Evolutionary conservation across 78 protist genomes (phyloP), one percentile per base, ranked within the genome.

Genomic region (Dictyostelium capitatum): DNA sequence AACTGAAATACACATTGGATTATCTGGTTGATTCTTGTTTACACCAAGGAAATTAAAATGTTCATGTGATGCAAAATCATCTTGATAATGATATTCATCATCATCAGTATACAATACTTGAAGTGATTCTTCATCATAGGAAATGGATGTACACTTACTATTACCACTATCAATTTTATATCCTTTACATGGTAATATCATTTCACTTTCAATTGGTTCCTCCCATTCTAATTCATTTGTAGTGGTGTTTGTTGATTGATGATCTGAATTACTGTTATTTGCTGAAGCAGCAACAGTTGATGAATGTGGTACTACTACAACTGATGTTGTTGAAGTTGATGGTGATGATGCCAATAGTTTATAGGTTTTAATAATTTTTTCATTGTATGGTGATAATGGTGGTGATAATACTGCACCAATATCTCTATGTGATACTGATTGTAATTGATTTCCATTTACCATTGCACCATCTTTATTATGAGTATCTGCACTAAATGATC

Each of bases 41-140:
- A 47, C 56, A 15, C 93, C 93, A 19, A 87, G 67, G 93, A 77
- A 87, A 51, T 87, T 87, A 28, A 53, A 53, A 50, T 87, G 93
- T 12, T 87, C 80, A 6, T 7, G 6, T 20, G 41, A 25, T 14
- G 25, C 15, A 15, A 87, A 87, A 48, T 87, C 93, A 47, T 87
- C 84, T 12, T 19, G 4, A 14, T 65, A 87, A 32, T 75, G 70
- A 25, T 47, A 65, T 9, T 87, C 93, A 64, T 87, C 93, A 0
- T 74, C 93, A 4, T 87, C 93, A 6, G 43, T 56, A 43, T 73
- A 56, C 15, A 74, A 17, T 4, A 74, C 80, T 23, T 47, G 73
- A 11, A 73, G 19, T 51, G 10, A 8, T 14, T 51, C n/a, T 32
- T 32, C 75, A 23, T 51, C 57, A n/a, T 87, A 82, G 14, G 20